Evolutionary conservation across 2,329 filamentous ascomycete genomes (phyloP).

Genomic region (Sphaceloma murrayae): DNA sequence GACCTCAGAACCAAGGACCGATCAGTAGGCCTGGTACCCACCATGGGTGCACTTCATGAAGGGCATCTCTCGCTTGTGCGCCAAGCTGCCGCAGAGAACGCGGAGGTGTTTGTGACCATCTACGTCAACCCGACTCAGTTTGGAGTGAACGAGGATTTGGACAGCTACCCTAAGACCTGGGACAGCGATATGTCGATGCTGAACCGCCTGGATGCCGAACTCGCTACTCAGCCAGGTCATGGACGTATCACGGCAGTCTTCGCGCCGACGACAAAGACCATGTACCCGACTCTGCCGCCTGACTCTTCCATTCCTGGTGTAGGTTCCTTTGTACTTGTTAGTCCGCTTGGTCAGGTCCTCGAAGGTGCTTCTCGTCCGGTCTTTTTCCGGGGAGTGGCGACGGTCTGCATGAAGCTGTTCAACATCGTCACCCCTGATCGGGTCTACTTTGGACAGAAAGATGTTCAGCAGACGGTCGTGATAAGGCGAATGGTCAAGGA

Average conservation of each 20-base stretch:
- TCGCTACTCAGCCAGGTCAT: constrained; percentile 40
- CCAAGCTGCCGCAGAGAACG: constrained; percentile 72
- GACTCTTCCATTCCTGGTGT: constrained; percentile 61
- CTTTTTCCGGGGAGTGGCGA: constrained; percentile 94
- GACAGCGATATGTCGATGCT: constrained; percentile 62
- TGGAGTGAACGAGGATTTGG: constrained; percentile 76
- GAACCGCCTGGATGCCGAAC: constrained; percentile 57
- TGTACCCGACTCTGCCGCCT: constrained; percentile 79
- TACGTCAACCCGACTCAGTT: constrained; percentile 98
- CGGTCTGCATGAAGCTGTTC: constrained; percentile 90
- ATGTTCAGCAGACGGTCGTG: constrained; percentile 90
- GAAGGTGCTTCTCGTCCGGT: constrained; percentile 82
- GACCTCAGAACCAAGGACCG: constrained; percentile 57
- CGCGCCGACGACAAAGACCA: constrained; percentile 67
- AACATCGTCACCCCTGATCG: constrained; percentile 69
- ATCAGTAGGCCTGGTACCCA: constrained; percentile 80
- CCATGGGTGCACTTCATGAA: constrained; percentile 93
- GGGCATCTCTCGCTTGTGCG: constrained; percentile 83
- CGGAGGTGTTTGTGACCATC: constrained; percentile 79
- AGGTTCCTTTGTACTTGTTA: constrained; percentile 86
- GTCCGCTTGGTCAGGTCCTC: constrained; percentile 67
- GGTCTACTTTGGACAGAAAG: constrained; percentile 95
- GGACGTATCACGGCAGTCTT: constrained; percentile 77
- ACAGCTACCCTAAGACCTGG: constrained; percentile 86
- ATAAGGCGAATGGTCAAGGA: constrained; percentile 80